Evolutionary conservation across 768 basidiomycete species (phyloP).

Genomic region (Lenzites betulinus): DNA sequence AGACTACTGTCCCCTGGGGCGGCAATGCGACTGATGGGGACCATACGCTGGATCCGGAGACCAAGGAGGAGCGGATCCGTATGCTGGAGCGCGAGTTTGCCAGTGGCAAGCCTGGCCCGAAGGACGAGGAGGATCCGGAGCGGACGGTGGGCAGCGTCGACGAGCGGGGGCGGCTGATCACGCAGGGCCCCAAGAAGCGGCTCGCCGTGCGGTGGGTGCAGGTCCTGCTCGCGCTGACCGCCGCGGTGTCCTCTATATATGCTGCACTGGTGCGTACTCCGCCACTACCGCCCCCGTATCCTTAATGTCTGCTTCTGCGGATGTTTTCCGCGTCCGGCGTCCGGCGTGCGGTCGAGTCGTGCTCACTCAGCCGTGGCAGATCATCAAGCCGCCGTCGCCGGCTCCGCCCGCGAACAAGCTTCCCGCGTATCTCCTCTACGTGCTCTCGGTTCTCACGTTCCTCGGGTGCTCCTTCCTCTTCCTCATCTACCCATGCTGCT

Average conservation of each 20-base stretch:
- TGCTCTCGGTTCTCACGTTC: constrained; percentile 54
- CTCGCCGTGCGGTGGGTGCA: constrained; percentile 49
- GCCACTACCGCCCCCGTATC: not conserved
- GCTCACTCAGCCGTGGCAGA: constrained; percentile 34
- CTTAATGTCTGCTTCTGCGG: constrained; percentile 1
- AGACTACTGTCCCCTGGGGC: constrained; percentile 54
- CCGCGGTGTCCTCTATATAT: constrained; percentile 60
- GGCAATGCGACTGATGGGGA: constrained; percentile 48
- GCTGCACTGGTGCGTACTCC: constrained; percentile 54
- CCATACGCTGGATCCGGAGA: constrained; percentile 45
- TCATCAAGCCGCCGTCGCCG: constrained; percentile 52
- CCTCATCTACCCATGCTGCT: constrained; percentile 59
- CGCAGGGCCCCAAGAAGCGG: constrained; percentile 65
- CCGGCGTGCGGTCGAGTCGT: not conserved
- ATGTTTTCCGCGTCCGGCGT: not conserved
- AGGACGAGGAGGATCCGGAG: constrained; percentile 47
- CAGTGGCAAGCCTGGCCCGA: constrained; percentile 36
- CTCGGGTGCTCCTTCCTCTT: constrained; percentile 57
- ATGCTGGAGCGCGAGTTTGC: constrained; percentile 73
- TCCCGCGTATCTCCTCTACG: constrained; percentile 58
- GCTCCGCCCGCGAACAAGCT: constrained; percentile 59
- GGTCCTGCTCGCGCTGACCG: constrained; percentile 50
- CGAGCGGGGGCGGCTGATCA: constrained; percentile 57
- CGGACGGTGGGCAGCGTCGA: constrained; percentile 61
- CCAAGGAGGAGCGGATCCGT: constrained; percentile 70